Percentiles rank a stretch among this genome's conserved stretches.
These are phyloP conservation scores for Ciborinia camelliae DNA, from an alignment of 2,329 filamentous ascomycete genomes.

Conservation along the genomic window DNA sequence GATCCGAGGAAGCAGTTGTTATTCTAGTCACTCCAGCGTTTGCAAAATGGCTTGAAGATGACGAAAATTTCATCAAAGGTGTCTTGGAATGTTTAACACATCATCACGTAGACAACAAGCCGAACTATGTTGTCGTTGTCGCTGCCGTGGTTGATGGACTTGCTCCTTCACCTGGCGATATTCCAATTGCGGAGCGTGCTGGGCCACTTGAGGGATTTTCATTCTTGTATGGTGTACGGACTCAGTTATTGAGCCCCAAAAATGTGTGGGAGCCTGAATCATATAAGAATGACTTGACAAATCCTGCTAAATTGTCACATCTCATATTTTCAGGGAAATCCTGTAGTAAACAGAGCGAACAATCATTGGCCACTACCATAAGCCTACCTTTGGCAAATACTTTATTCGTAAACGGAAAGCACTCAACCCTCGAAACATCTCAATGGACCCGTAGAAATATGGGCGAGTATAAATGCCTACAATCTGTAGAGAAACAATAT, in stretches of 20 bases:
- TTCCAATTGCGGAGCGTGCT: slow-evolving; percentile 16
- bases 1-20: slow-evolving; percentile 28
- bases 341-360: not conserved
- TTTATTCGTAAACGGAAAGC: slow-evolving; percentile 66
- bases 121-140: slow-evolving; percentile 39
- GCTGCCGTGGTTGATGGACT: slow-evolving; percentile 56
- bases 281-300: not conserved
- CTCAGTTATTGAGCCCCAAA: slow-evolving; percentile 39
- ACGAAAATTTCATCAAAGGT: slow-evolving; percentile 31
- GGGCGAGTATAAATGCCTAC: slow-evolving; percentile 20
- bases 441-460: slow-evolving; percentile 38
- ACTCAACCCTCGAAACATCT: slow-evolving; percentile 54
- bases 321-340: slow-evolving; percentile 27
- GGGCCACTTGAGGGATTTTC: slow-evolving; percentile 46
- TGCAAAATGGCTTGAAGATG: slow-evolving; percentile 34
- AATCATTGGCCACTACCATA: not conserved
- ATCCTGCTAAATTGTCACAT: slow-evolving; percentile 23
- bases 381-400: slow-evolving; percentile 72
- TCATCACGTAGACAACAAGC: not conserved
- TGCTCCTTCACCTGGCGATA: slow-evolving; percentile 30
- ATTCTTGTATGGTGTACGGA: slow-evolving; percentile 46
- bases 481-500: slow-evolving; percentile 22
- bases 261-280: slow-evolving; percentile 10
- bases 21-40: slow-evolving; percentile 38
- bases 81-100: slow-evolving; percentile 26